Conservation (phyloP, 306 rosid species). For the Malus sieversii region DNA sequence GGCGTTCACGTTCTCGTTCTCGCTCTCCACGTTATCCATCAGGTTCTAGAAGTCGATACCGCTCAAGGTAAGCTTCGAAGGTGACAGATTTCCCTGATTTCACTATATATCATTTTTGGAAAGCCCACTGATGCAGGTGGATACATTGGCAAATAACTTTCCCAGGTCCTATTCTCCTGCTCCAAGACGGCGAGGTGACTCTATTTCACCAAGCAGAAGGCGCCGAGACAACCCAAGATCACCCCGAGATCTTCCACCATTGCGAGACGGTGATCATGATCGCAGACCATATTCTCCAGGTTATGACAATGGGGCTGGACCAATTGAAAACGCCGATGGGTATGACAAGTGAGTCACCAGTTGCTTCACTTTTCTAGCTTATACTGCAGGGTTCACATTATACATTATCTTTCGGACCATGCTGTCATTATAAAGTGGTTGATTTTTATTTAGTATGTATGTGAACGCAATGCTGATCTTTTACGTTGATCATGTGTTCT, state of each 20-base stretch:
- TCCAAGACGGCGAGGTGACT: constrained; percentile 66
- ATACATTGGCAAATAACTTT: constrained; percentile 9
- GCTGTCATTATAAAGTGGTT: background rate
- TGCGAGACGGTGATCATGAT: constrained; percentile 53
- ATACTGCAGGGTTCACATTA: background rate
- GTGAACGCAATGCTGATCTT: background rate
- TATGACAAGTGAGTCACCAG: constrained; percentile 47
- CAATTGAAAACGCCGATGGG: constrained; percentile 39
- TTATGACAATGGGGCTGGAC: constrained; percentile 52
- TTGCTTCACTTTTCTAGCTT: background rate
- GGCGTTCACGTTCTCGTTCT: constrained; percentile 84
- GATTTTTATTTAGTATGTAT: background rate
- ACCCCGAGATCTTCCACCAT: constrained; percentile 62
- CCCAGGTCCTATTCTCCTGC: constrained; percentile 89
- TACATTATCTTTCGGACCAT: background rate
- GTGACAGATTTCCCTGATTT: background rate
- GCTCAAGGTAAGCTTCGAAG: constrained; percentile 59
- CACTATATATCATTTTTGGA: background rate
- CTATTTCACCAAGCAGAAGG: constrained; percentile 69
- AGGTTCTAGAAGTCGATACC: constrained; percentile 75
- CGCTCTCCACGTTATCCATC: constrained; percentile 70
- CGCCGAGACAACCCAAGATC: constrained; percentile 67
- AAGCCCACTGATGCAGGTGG: background rate
- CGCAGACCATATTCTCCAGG: constrained; percentile 77
- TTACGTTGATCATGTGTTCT: background rate